Evolutionary conservation across 345 rosid genomes (phyloP).

Genomic region (Garcia nutans): DNA sequence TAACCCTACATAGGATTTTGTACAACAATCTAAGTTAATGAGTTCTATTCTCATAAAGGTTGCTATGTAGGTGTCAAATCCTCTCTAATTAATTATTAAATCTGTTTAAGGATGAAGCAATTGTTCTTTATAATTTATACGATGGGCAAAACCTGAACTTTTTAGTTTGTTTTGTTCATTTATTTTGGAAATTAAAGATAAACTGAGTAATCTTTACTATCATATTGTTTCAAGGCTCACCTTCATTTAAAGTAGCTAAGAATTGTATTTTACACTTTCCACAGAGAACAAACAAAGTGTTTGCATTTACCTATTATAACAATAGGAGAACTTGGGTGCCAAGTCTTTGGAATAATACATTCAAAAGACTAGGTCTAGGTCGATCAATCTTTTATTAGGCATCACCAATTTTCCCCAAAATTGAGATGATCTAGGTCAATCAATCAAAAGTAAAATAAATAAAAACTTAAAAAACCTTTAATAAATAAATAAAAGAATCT

Average conservation of each 20-base stretch:
- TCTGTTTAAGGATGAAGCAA: not conserved
- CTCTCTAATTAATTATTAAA: not conserved
- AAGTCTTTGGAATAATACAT: not conserved
- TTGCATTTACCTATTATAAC: not conserved
- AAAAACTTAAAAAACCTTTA: too few relatives aligned
- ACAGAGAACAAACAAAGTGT: not conserved
- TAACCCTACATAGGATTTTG: slow-evolving; percentile 47
- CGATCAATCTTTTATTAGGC: too few relatives aligned
- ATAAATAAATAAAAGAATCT: too few relatives aligned
- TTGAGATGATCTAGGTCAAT: too few relatives aligned
- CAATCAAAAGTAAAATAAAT: too few relatives aligned
- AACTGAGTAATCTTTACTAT: not conserved
- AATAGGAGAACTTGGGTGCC: not conserved
- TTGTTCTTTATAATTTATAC: not conserved
- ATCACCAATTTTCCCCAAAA: too few relatives aligned
- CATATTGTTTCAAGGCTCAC: too few relatives aligned
- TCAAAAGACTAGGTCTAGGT: too few relatives aligned
- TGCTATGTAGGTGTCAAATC: slow-evolving; percentile 68
- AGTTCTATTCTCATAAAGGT: slow-evolving; percentile 82
- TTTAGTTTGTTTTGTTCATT: too few relatives aligned
- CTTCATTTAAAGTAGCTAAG: not conserved
- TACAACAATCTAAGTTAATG: slow-evolving; percentile 77
- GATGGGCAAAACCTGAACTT: not conserved
- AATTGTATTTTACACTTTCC: not conserved
- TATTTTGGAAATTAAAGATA: too few relatives aligned